Evolutionary conservation across 2,329 filamentous ascomycete genomes (phyloP), one percentile per base, ranked within the genome.

Genomic region (Shiraia sp.): DNA sequence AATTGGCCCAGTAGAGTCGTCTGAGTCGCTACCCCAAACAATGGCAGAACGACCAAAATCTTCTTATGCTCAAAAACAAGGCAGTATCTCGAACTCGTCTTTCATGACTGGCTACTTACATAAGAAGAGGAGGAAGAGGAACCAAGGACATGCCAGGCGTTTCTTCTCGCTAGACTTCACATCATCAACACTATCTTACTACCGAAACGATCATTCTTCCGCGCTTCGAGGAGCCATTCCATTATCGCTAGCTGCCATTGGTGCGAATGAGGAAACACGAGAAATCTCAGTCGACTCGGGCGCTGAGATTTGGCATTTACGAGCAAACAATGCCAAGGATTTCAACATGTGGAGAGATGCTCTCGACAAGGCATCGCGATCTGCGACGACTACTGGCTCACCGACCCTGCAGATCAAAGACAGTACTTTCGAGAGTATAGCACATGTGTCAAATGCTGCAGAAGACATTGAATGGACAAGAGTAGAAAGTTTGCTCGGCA

Each of bases 281-380:
- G 92, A 97, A 68, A 96, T 99, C 38, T 95, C 87, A 29, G 93
- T 99, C 42, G 93, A 99, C 66, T 97, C 93, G 0, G 93, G 93
- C 1, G 91, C 93, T 2, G 93, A 99, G 69, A 84, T 99, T 17
- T 99, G 93, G 93, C 93, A 97, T 72, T 76, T 99, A 22, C 86
- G 85, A 59, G 90, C 93, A 3, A 82, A 80, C 35, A 95, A 88
- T 56, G 81, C 83, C 35, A 87, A 86, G 51, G 92, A 97, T 49
- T 99, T 96, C 64, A 79, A 82, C 32, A 86, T 87, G 13, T 99
- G 93, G 93, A 90, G 86, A 33, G 79, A 80, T 32, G 92, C 91
- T 1, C 74, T 99, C 36, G 90, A 96, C 68, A 85, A 81, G 51
- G 91, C 92, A 4, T 88, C 89, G 49, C 80, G 86, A 45, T 66